phyloP scores from a whole-genome alignment of 2,329 filamentous ascomycete species.

The Colletotrichum lini region DNA sequence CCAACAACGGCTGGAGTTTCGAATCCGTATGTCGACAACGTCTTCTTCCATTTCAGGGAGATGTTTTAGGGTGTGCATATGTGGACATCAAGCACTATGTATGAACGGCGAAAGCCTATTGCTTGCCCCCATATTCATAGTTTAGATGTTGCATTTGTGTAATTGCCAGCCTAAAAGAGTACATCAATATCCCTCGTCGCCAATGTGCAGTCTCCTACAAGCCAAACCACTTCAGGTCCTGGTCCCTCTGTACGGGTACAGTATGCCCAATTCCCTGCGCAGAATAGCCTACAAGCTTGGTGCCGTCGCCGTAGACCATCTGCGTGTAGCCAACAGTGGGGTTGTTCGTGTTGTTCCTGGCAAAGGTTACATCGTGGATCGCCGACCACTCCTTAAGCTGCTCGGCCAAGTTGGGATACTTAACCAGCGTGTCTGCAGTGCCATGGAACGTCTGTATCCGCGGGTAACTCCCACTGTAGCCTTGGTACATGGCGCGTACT shows the following conservation, averaged over 20 bases:
- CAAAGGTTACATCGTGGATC: slow-evolving; percentile 44
- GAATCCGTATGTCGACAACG: slow-evolving; percentile 46
- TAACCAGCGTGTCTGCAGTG: slow-evolving; percentile 54
- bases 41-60: slow-evolving; percentile 55
- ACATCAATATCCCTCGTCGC: background rate
- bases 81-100: background rate
- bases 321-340: slow-evolving; percentile 50
- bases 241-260: slow-evolving; percentile 46
- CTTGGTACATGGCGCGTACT: slow-evolving; percentile 52
- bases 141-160: slow-evolving; percentile 15
- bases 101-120: background rate
- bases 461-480: slow-evolving; percentile 51
- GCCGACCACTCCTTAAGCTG: slow-evolving; percentile 45
- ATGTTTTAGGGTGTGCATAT: slow-evolving; percentile 50
- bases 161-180: background rate
- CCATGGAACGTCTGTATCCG: slow-evolving; percentile 52
- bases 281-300: slow-evolving; percentile 49
- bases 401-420: slow-evolving; percentile 46
- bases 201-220: slow-evolving; percentile 23
- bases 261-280: slow-evolving; percentile 51
- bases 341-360: slow-evolving; percentile 46
- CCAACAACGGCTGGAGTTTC: slow-evolving; percentile 43
- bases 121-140: background rate
- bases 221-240: slow-evolving; percentile 44
- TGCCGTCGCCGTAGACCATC: slow-evolving; percentile 53